Base-by-base conservation (phyloP, 1,139 yeast genomes). In the Lodderomyces elongisporus region DNA sequence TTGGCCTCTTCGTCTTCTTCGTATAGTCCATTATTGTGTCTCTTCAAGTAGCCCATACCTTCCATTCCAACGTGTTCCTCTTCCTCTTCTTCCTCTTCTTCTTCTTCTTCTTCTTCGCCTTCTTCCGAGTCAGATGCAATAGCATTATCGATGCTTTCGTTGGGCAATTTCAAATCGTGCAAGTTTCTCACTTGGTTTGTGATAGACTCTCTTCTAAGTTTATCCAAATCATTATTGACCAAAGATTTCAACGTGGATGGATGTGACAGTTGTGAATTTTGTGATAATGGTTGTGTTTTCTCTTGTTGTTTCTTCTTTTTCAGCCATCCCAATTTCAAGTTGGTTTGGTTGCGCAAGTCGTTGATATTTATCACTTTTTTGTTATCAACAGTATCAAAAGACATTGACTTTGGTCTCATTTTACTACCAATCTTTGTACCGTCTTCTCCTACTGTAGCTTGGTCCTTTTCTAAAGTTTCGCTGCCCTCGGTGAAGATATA, bases 191-290 rank as follows among this genome's bases (percentile, higher is more conserved):
- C 54, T 23, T 63, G 55, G 44, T 63, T 68, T 17, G 82, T 73
- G 34, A 79, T 78, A 17, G 79, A 70, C 45, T 76, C 81, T 41
- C 85, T 60, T 48, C 79, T 51, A 27, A 52, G 32, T 12, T 25
- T 34, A 16, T 29, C 22, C 12, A 36, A 14, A 7, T 18, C 17
- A 10, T 22, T 21, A 25, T 25, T 25, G 15, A 15, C 23, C n/a
- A n/a, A n/a, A n/a, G n/a, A n/a, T 3, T 17, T 17, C 12, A 15
- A 13, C 14, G 15, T 36, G 13, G 28, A 14, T 7, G 14, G 12
- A 10, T 24, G 26, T 13, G 12, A 13, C 14, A 7, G 26, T n/a
- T 24, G 26, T 18, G 7, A 10, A 7, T 18, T 7, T 18, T 18
- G 22, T 10, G 7, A 10, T 10, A 18, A 10, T 10, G 10, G 22